phyloP scores from a whole-genome alignment of 1,284 basidiomycete genomes.

The Cutaneotrichosporon dermatis region DNA sequence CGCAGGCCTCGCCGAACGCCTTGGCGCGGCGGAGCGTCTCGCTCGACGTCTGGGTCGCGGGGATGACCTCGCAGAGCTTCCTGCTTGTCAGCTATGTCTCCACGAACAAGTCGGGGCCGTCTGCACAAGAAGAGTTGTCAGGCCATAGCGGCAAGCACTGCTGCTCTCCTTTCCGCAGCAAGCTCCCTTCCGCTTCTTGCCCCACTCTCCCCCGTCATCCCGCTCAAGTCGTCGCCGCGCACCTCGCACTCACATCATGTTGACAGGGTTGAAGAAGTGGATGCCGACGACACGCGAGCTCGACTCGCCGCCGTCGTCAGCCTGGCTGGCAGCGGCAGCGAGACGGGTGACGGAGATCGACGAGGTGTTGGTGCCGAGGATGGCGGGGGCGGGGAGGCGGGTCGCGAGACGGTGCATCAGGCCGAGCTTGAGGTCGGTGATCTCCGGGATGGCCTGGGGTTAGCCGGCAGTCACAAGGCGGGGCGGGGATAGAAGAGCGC shows the following conservation, averaged over 20 bases:
- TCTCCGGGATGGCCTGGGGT: constrained; percentile 79
- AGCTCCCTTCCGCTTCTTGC: too few relatives aligned
- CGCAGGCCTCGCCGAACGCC: constrained; percentile 79
- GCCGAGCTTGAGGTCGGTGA: constrained; percentile 69
- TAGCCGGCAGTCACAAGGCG: background rate
- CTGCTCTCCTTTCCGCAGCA: too few relatives aligned
- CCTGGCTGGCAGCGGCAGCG: constrained; percentile 66
- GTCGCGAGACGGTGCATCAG: constrained; percentile 71
- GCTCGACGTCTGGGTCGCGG: constrained; percentile 80
- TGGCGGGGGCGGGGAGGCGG: constrained; percentile 65
- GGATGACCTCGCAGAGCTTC: constrained; percentile 89
- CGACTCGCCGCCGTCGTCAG: constrained; percentile 29
- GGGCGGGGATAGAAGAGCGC: background rate
- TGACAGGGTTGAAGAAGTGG: constrained; percentile 95
- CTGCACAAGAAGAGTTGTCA: too few relatives aligned
- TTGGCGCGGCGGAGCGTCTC: constrained; percentile 72
- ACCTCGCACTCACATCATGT: constrained; percentile 61
- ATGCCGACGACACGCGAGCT: constrained; percentile 52
- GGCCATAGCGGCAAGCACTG: too few relatives aligned
- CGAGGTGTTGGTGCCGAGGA: constrained; percentile 89
- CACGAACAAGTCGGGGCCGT: too few relatives aligned
- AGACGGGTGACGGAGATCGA: constrained; percentile 94
- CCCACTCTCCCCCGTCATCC: background rate
- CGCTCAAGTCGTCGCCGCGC: background rate
- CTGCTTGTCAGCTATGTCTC: constrained; percentile 38